These are phyloP conservation scores for Apiospora saccharicola DNA, from an alignment of 2,329 filamentous ascomycete genomes.

Conservation along the genomic window DNA sequence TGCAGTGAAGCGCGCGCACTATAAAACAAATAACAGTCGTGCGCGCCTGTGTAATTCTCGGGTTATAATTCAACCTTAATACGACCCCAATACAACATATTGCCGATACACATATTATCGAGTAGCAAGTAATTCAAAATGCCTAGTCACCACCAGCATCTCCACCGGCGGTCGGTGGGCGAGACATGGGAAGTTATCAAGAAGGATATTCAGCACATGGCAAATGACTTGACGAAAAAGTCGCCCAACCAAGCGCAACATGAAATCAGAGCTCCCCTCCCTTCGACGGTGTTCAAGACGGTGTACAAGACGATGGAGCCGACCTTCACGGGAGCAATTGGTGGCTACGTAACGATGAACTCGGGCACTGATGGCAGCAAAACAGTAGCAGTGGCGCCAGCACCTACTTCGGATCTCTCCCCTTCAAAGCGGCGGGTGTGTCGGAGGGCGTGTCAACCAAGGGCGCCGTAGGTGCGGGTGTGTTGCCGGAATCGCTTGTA, in stretches of 20 bases:
- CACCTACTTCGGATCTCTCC: conserved; percentile 14
- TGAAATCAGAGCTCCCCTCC: conserved; percentile 33
- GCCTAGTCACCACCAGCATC: conserved; percentile 37
- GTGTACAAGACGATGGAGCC: conserved; percentile 52
- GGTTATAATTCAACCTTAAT: conserved; percentile 25
- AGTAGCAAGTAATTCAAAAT: conserved; percentile 30
- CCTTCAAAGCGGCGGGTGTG: conserved; percentile 24
- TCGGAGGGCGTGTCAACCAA: conserved; percentile 24
- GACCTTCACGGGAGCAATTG: conserved; percentile 52
- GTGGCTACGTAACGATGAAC: conserved; percentile 49
- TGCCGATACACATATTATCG: conserved; percentile 22
- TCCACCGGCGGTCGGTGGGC: conserved; percentile 34
- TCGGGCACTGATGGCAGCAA: conserved; percentile 36
- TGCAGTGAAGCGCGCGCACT: conserved; percentile 17
- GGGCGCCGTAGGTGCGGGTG: conserved; percentile 8
- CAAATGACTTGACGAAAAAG: conserved; percentile 34
- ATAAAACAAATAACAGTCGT: not conserved
- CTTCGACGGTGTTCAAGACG: conserved; percentile 45
- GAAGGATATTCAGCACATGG: conserved; percentile 40
- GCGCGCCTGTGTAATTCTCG: conserved; percentile 16
- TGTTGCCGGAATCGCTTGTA: conserved; percentile 34
- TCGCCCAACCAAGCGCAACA: conserved; percentile 19
- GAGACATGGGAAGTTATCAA: conserved; percentile 37
- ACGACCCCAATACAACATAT: not conserved
- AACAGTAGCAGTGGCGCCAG: conserved; percentile 26